phyloP scores from a whole-genome alignment of 2,329 filamentous ascomycete genomes.

The Rutstroemia sp. region DNA sequence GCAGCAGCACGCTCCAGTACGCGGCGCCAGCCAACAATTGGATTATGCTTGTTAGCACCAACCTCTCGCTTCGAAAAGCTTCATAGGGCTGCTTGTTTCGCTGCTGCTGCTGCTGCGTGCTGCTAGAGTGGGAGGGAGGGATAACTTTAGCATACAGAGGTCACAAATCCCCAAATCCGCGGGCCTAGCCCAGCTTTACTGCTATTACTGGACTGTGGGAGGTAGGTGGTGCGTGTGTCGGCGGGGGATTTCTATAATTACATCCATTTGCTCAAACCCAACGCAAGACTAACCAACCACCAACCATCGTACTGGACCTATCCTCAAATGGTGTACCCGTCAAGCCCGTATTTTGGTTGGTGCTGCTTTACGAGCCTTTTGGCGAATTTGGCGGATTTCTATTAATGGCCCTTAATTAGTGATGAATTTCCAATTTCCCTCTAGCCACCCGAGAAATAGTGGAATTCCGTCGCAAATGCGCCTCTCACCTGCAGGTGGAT shows the following conservation, averaged over 20 bases:
- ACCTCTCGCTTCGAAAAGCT: no score
- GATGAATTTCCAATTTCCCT: constrained; percentile 10
- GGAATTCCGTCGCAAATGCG: constrained; percentile 6
- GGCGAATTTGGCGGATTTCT: constrained; percentile 13
- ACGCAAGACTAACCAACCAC: constrained; percentile 12
- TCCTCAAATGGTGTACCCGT: no score
- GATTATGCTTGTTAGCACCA: not conserved
- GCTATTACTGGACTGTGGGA: not conserved
- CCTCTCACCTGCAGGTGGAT: constrained; percentile 7
- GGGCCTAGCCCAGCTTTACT: no score
- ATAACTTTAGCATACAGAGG: no score
- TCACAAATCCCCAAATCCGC: no score
- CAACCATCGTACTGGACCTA: not conserved
- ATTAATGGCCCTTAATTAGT: constrained; percentile 25
- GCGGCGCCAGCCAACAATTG: not conserved
- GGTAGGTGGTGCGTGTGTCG: not conserved
- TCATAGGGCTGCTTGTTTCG: no score
- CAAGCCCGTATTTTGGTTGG: constrained; percentile 19
- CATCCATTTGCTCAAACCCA: constrained; percentile 5
- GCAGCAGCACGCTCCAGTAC: not conserved
- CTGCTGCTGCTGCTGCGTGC: no score
- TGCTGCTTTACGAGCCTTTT: constrained; percentile 15
- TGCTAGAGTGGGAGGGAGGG: no score
- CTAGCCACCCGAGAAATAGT: not conserved
- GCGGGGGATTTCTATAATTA: not conserved